Base-by-base conservation (phyloP, 805 yeast genomes). In the Ogataea thermomethanolica region DNA sequence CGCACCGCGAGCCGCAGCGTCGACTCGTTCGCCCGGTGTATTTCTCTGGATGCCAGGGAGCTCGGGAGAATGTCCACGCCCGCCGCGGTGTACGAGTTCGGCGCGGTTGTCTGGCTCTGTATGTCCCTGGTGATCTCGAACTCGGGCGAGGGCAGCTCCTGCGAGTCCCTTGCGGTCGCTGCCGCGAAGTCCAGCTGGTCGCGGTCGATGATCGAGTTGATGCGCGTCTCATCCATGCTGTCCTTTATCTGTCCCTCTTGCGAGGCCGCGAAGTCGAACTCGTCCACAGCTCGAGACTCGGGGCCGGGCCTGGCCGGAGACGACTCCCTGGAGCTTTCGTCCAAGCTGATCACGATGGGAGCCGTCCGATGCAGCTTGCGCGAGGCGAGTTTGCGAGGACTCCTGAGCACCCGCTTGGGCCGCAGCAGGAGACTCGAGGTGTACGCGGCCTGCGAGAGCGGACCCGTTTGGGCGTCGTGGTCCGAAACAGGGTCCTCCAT, bases 251-350 rank as follows among this genome's bases (percentile, higher is more conserved):
- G 37, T 23, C 17, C 8, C 27, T 32, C 42, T 6, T 14, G 15
- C 4, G 22, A 25, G 5, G 24, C 11, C 8, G 20, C 13, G 12
- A 33, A 12, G 10, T 34, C 33, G 25, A 54, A 59, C 5, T 49
- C 56, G 11, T 50, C 49, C 24, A 45, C 53, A 5, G 49, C 53
- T 8, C 46, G 50, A 42, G 64, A 50, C 34, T 68, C 75, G 21
- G 65, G 68, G 20, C 68, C 72, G 2, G 50, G 35, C n/a, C 35
- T 29, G n/a, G 21, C 17, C 15, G 35, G 39, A 2, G 50, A 39
- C 4, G 50, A 41, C 10, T 41, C 46, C 22, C 65, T 59, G 37
- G 71, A 58, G 39, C 62, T 44, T 44, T 33, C 51, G 37, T 35
- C 51, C 46, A 37, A 24, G 8, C 22, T 17, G 8, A 25, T 32